phyloP scores from a whole-genome alignment of 2,329 filamentous ascomycete genomes.

The Claviceps sp. region DNA sequence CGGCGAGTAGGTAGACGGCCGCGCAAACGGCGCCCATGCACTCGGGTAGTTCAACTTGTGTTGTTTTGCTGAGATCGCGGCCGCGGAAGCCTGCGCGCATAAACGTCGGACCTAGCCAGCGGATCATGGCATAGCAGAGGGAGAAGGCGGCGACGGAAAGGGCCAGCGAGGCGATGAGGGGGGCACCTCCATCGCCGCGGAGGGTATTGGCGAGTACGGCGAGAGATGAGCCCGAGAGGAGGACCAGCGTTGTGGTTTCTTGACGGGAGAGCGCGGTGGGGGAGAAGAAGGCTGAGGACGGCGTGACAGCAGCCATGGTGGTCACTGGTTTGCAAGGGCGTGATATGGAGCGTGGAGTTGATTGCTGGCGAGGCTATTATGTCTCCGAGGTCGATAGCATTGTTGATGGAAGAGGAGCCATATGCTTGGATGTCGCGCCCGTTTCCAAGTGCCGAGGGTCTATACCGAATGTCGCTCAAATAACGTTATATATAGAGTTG shows the following conservation, averaged over 20 bases:
- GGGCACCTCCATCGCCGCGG: constrained; percentile 64
- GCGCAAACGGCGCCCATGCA: constrained; percentile 93
- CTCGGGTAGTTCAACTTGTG: constrained; percentile 72
- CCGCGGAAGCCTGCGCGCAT: constrained; percentile 81
- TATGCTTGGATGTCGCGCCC: neutral
- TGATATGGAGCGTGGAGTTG: neutral
- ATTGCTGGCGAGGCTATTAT: neutral
- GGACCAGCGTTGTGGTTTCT: constrained; percentile 42
- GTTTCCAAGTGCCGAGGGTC: no score
- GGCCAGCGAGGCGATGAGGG: constrained; percentile 75
- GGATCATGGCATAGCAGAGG: constrained; percentile 70
- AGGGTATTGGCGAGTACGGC: constrained; percentile 71
- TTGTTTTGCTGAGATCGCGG: constrained; percentile 63
- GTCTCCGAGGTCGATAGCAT: neutral
- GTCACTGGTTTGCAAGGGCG: neutral
- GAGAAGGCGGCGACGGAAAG: constrained; percentile 77
- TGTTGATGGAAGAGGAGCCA: neutral
- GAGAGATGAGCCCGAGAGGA: constrained; percentile 54
- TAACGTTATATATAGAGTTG: no score
- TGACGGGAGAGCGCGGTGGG: constrained; percentile 32
- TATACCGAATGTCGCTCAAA: no score
- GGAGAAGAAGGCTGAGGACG: neutral
- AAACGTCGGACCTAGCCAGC: constrained; percentile 87
- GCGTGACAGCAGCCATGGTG: constrained; percentile 1
- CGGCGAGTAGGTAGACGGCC: constrained; percentile 74